Evolutionary conservation across 1,139 yeast genomes (phyloP).

Genomic region (Candida buenavistaensis): DNA sequence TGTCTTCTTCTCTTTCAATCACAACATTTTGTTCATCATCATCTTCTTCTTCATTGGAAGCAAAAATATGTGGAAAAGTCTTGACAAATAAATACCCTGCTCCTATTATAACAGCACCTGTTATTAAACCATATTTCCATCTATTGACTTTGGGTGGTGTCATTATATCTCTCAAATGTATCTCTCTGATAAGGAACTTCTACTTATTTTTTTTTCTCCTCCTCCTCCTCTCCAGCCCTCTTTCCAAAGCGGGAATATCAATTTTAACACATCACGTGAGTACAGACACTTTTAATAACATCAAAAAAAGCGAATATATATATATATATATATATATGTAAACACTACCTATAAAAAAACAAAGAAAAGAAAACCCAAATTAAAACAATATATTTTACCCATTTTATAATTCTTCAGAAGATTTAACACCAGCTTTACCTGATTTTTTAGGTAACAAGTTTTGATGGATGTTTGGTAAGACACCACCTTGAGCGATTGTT

Average conservation of each 20-base stretch:
- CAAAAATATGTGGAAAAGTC: conserved; percentile 49
- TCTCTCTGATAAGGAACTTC: no score
- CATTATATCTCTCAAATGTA: background rate
- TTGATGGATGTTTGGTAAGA: conserved; percentile 93
- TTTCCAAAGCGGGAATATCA: no score
- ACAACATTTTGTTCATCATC: conserved; percentile 15
- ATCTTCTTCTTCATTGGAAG: conserved; percentile 10
- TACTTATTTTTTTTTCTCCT: conserved; percentile 3
- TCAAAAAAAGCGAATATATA: no score
- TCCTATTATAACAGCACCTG: conserved; percentile 46
- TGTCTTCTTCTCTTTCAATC: conserved; percentile 16
- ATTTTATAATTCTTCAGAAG: conserved; percentile 75
- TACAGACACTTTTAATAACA: no score
- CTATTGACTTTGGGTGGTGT: conserved; percentile 4
- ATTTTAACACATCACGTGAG: no score
- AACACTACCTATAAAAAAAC: conserved; percentile 1
- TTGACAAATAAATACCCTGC: conserved; percentile 45
- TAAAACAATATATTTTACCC: no score
- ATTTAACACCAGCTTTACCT: conserved; percentile 65
- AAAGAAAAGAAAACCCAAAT: background rate
- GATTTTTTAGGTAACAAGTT: conserved; percentile 94
- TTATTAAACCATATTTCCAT: conserved; percentile 23
- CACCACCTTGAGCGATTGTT: conserved; percentile 97
- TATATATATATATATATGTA: no score
- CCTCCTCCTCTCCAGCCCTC: background rate